Percentiles rank a stretch among this genome's conserved stretches.
phyloP scores from a whole-genome alignment of 1,284 basidiomycete species.

The Sporisorium reilianum region DNA sequence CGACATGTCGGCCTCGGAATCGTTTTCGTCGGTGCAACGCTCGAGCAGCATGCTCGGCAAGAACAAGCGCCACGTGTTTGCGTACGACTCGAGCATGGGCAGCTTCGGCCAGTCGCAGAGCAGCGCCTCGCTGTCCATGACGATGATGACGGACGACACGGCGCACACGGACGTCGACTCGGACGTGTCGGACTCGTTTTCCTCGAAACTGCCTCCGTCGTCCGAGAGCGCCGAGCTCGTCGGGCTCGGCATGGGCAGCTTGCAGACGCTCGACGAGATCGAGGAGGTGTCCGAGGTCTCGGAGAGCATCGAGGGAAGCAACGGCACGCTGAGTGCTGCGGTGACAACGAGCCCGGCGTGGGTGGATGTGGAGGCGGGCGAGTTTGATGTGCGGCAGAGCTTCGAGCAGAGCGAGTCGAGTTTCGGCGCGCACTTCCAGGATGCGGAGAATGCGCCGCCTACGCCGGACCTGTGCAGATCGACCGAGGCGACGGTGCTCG shows the following conservation, averaged over 20 bases:
- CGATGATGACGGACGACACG: constrained; percentile 42
- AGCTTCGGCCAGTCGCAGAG: constrained; percentile 56
- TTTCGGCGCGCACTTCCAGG: constrained; percentile 28
- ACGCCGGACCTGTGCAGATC: constrained; percentile 42
- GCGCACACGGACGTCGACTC: constrained; percentile 41
- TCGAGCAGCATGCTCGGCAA: constrained; percentile 45
- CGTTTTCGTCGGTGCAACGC: constrained; percentile 19
- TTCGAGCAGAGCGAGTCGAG: constrained; percentile 43
- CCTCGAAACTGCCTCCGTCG: constrained; percentile 28
- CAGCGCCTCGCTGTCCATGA: constrained; percentile 50
- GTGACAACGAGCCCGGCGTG: constrained; percentile 21
- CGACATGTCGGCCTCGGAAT: constrained; percentile 11
- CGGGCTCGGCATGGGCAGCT: constrained; percentile 43
- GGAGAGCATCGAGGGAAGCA: constrained; percentile 39
- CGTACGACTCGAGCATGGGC: constrained; percentile 63
- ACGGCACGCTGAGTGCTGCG: constrained; percentile 22
- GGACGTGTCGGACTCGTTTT: constrained; percentile 35
- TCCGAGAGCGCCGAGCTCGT: constrained; percentile 31
- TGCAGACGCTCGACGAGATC: constrained; percentile 55
- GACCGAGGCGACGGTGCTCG: not conserved
- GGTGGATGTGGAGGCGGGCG: constrained; percentile 41
- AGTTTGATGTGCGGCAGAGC: constrained; percentile 22
- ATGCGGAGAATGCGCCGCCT: constrained; percentile 39
- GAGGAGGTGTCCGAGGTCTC: constrained; percentile 55
- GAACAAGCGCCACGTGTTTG: constrained; percentile 63